Base-by-base conservation (phyloP, 2,329 filamentous ascomycete genomes). In the Cladosporium sp. region DNA sequence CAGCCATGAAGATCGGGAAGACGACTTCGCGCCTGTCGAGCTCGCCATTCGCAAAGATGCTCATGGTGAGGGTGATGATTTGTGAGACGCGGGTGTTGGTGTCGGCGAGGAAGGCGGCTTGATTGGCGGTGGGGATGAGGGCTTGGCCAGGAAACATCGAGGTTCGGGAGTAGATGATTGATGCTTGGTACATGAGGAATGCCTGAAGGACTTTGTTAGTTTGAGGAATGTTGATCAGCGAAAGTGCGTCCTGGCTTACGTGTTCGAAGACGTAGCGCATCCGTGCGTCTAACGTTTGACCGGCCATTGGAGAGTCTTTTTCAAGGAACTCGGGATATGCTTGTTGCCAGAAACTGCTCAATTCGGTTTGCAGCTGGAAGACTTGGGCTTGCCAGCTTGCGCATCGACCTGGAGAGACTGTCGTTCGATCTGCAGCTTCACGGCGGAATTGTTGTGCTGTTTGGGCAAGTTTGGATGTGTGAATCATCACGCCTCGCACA, bases 1-100 rank as follows among this genome's bases (percentile, higher is more conserved):
- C 85, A 0, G 84, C 82, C 66, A 87, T 79, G 70, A 87, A 86
- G 0, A 86, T 69, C 0, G 85, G 84, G 67, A 86, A 86, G 2
- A 84, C 77, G 5, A 83, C 71, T 65, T 82, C 82, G 26, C 81
- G 78, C 18, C 79, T 77, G 53, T 82, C 78, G 16, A 78, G 75
- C 12, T 78, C 77, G 35, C 50, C 26, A 2, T 74, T 72, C 21
- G 76, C 74, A 5, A 81, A 71, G 1, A 82, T 78, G 11, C 75
- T 73, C 33, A 78, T 75, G 6, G 80, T 79, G 16, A 83, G 75
- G 11, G 79, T 75, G 1, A 85, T 72, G 56, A 86, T 83, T 49
- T 80, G 76, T 12, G 74, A 70, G 21, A 78, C 78, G 37, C 82
- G 82, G 46, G 78, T 75, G 16, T 79, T 77, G 50, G 84, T 80